A percentile compares a stretch with the other conserved stretches of the same genome.
Conservation (phyloP, 2,329 filamentous ascomycete genomes). For the Phoma sp. region DNA sequence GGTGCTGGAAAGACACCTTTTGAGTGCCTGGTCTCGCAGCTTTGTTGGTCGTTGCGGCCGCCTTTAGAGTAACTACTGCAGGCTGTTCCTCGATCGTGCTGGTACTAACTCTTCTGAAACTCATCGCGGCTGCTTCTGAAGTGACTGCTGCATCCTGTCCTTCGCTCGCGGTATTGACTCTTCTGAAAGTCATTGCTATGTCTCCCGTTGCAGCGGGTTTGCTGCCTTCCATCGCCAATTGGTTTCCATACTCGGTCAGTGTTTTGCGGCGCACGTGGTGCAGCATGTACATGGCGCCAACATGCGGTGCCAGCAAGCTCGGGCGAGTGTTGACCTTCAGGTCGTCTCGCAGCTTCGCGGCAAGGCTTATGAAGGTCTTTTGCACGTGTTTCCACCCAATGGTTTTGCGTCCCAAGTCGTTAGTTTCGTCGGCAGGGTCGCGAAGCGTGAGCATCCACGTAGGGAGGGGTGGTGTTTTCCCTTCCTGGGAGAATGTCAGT, state of each 20-base stretch:
- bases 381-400: constrained; percentile 59
- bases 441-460: constrained; percentile 59
- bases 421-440: constrained; percentile 64
- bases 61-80: too few species aligned
- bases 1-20: not conserved
- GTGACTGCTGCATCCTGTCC: too few species aligned
- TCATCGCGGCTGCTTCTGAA: too few species aligned
- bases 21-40: too few species aligned
- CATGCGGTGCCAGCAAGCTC: constrained; percentile 28
- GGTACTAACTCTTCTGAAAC: not conserved
- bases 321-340: constrained; percentile 21
- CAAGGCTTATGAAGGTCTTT: constrained; percentile 46
- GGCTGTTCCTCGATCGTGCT: too few species aligned
- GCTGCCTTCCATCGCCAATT: not conserved
- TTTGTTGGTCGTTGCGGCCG: too few species aligned
- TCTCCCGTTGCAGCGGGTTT: not conserved
- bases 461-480: constrained; percentile 24
- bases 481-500: constrained; percentile 25
- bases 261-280: constrained; percentile 20
- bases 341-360: constrained; percentile 18
- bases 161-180: too few species aligned
- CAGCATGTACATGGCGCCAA: constrained; percentile 29
- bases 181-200: not conserved
- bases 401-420: constrained; percentile 61
- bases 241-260: constrained; percentile 23